Conservation (phyloP, 345 rosid species). For the Eucalyptus viminalis region DNA sequence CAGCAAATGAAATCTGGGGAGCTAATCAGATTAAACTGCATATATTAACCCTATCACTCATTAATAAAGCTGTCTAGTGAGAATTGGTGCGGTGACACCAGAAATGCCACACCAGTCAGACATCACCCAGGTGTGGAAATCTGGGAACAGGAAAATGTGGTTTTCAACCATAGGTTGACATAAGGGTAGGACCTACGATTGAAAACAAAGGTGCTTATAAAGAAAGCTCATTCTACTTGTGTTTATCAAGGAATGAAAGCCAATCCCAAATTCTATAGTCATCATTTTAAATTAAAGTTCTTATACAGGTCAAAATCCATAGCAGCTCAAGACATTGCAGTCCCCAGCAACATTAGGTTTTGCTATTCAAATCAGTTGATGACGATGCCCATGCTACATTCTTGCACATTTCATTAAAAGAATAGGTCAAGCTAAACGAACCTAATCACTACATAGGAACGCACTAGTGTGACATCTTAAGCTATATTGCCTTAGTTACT, state of each 20-base stretch:
- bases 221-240: neutral
- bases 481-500: neutral
- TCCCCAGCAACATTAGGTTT: neutral
- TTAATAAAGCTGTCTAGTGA: neutral
- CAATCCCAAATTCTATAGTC: neutral
- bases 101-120: neutral
- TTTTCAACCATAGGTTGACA: neutral
- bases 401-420: neutral
- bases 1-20: neutral
- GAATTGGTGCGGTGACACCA: neutral
- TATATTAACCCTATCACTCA: neutral
- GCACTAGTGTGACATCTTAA: neutral
- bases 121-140: neutral
- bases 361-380: neutral
- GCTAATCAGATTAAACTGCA: neutral
- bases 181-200: neutral
- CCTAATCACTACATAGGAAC: neutral
- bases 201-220: neutral
- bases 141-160: neutral
- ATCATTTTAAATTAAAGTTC: neutral
- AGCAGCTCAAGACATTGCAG: neutral
- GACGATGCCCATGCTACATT: neutral
- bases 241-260: neutral
- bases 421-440: neutral
- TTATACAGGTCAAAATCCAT: neutral